Evolutionary conservation across 345 rosid species (phyloP).

Genomic region (Populus nigra): DNA sequence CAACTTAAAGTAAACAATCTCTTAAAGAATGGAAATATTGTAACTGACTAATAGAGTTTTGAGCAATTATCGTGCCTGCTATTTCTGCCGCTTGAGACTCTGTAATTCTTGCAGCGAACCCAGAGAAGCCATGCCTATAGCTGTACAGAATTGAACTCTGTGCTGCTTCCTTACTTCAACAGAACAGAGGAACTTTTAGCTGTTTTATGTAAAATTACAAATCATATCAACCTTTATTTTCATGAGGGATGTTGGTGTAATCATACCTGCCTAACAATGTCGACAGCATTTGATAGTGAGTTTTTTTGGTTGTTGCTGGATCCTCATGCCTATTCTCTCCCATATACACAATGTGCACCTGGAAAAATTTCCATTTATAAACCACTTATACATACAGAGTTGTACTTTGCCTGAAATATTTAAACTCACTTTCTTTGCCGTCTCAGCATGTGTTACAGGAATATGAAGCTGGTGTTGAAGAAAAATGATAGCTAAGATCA

Average conservation of each 20-base stretch:
- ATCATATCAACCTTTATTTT: not conserved
- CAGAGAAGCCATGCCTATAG: slow-evolving; percentile 56
- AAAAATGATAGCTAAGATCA: slow-evolving; percentile 9
- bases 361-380: slow-evolving; percentile 2
- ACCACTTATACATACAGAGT: not conserved
- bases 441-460: slow-evolving; percentile 10
- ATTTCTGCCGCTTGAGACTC: slow-evolving; percentile 45
- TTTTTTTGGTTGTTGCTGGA: slow-evolving; percentile 30
- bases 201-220: not conserved
- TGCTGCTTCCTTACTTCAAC: slow-evolving; percentile 45
- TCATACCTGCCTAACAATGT: slow-evolving; percentile 41
- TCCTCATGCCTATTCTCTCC: slow-evolving; percentile 45
- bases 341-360: slow-evolving; percentile 45
- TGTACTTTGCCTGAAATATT: not conserved
- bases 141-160: slow-evolving; percentile 43
- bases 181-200: not conserved
- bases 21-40: not conserved
- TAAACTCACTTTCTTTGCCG: slow-evolving; percentile 16
- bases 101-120: slow-evolving; percentile 56
- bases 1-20: slow-evolving; percentile 2
- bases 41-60: not conserved
- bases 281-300: slow-evolving; percentile 38
- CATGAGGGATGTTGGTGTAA: not conserved
- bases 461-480: slow-evolving; percentile 7
- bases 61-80: slow-evolving; percentile 26